These are phyloP conservation scores for Debaryomyces nepalensis DNA, from an alignment of 1,139 yeast species.

Conservation along the genomic window DNA sequence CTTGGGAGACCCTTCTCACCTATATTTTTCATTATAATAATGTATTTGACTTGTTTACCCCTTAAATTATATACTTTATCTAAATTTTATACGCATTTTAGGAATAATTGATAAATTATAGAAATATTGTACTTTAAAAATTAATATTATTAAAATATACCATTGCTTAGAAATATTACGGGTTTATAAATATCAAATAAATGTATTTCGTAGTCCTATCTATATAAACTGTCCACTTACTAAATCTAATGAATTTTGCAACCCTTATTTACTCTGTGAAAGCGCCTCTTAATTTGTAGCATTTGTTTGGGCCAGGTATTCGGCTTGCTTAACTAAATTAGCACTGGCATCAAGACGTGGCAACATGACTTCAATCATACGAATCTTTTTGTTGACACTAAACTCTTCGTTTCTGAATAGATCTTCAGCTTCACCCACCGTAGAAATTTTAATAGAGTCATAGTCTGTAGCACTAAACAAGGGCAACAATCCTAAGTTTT, in stretches of 20 bases:
- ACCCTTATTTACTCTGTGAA: not conserved
- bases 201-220: no score
- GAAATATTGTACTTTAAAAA: no score
- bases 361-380: conserved; percentile 79
- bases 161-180: no score
- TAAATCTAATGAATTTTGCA: not conserved
- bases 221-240: no score
- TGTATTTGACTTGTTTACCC: no score
- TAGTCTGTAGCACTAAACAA: conserved; percentile 71
- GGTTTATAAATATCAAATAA: no score
- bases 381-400: conserved; percentile 63
- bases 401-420: conserved; percentile 60
- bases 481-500: conserved; percentile 68
- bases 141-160: no score
- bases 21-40: no score
- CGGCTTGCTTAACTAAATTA: conserved; percentile 70
- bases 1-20: no score
- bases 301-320: conserved; percentile 63
- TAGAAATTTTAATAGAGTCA: conserved; percentile 59
- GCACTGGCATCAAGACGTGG: conserved; percentile 83
- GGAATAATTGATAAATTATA: no score
- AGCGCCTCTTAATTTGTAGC: conserved; percentile 37
- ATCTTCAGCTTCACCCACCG: conserved; percentile 68
- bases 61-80: no score
- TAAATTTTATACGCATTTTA: no score